phyloP scores from a whole-genome alignment of 2,329 filamentous ascomycete genomes.

The Hypoxylon sp. region DNA sequence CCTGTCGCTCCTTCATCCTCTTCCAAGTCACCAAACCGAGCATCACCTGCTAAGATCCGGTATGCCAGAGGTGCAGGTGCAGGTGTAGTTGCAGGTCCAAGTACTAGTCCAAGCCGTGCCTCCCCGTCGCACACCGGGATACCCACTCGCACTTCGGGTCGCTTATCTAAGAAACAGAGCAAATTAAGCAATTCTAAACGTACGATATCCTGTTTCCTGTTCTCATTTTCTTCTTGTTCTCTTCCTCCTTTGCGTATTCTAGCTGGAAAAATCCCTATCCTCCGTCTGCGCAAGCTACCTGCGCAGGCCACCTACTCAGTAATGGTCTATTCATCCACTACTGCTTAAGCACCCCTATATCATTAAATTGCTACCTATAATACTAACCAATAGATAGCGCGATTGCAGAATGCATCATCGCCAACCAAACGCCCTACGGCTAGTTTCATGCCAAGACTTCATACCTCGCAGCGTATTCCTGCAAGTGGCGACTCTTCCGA shows the following conservation, averaged over 20 bases:
- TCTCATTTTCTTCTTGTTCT: background rate
- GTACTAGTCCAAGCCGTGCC: conserved; percentile 26
- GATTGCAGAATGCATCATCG: conserved; percentile 2
- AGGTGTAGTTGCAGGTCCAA: conserved; percentile 19
- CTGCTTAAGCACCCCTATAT: too few species aligned
- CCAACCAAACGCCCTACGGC: conserved; percentile 24
- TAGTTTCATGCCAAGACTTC: conserved; percentile 43
- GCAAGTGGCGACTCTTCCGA: conserved; percentile 38
- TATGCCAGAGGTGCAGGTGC: conserved; percentile 35
- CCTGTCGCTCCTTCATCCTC: conserved; percentile 32
- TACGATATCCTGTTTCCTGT: too few species aligned
- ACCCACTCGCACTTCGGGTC: conserved; percentile 4
- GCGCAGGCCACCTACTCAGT: too few species aligned
- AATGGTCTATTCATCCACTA: too few species aligned
- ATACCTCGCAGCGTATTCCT: conserved; percentile 15
- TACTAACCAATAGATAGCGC: conserved; percentile 15
- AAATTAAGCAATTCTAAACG: conserved; percentile 28
- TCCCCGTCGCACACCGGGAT: conserved; percentile 17
- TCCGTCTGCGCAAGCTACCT: too few species aligned
- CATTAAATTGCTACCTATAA: too few species aligned
- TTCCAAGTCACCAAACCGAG: conserved; percentile 35
- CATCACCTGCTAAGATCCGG: conserved; percentile 43
- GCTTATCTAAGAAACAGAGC: conserved; percentile 23
- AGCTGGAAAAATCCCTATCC: too few species aligned
- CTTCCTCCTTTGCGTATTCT: background rate